Conservation (phyloP, 805 yeast genomes). For the Teunomyces kruisii region DNA sequence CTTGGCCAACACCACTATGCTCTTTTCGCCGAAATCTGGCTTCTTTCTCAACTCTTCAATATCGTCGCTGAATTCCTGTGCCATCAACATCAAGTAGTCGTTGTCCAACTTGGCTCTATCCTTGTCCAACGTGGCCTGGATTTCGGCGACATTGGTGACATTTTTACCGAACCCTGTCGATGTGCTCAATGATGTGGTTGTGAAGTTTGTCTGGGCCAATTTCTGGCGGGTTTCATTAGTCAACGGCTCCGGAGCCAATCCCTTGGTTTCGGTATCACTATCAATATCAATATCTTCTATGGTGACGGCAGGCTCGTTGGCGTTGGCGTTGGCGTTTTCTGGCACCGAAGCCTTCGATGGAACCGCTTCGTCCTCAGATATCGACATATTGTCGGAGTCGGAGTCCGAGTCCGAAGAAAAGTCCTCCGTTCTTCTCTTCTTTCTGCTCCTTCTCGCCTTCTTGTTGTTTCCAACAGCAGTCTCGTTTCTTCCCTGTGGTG, state of each 20-base stretch:
- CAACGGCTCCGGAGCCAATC: conserved; percentile 18
- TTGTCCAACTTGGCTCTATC: conserved; percentile 43
- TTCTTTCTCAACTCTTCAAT: conserved; percentile 58
- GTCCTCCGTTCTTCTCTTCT: conserved; percentile 83
- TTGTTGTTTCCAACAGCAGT: conserved; percentile 12
- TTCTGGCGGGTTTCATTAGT: conserved; percentile 17
- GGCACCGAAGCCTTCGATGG: conserved; percentile 8
- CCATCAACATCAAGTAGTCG: conserved; percentile 54
- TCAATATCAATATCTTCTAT: conserved; percentile 33
- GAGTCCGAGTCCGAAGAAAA: conserved; percentile 56
- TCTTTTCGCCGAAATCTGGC: conserved; percentile 59
- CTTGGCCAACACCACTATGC: conserved; percentile 56
- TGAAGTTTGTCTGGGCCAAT: conserved; percentile 24
- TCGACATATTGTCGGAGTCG: conserved; percentile 22
- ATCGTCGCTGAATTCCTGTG: conserved; percentile 60
- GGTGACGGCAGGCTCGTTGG: conserved; percentile 19
- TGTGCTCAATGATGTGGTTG: conserved; percentile 20
- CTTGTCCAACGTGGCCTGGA: conserved; percentile 21
- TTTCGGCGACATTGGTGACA: conserved; percentile 13
- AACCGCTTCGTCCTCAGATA: conserved; percentile 13
- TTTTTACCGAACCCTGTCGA: conserved; percentile 13
- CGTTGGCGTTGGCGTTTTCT: too few relatives aligned
- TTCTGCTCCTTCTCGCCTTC: conserved; percentile 53
- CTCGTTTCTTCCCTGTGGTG: conserved; percentile 11
- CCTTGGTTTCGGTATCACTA: conserved; percentile 24